phyloP scores from a whole-genome alignment of 352 stramenopile species.

The Pythium phragmiticola region DNA sequence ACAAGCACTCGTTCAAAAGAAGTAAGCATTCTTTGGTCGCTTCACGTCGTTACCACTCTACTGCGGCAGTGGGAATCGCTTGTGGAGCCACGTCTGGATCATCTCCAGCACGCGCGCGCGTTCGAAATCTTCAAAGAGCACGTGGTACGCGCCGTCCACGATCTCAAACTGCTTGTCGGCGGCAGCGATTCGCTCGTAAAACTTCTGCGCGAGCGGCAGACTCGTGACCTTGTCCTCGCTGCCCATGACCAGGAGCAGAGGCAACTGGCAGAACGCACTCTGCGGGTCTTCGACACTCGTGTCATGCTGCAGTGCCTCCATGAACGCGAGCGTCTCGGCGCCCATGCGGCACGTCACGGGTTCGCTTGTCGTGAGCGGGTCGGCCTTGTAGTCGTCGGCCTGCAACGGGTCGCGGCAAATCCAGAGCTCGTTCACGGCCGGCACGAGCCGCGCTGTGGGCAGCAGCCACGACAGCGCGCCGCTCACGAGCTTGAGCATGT shows the following conservation, averaged over 20 bases:
- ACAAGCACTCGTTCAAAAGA: no score
- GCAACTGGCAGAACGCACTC: conserved; percentile 16
- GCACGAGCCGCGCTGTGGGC: conserved; percentile 20
- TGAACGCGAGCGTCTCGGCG: conserved; percentile 18
- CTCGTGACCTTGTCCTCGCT: conserved; percentile 24
- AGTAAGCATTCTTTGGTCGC: no score
- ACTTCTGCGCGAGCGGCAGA: conserved; percentile 41
- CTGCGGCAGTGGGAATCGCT: conserved; percentile 28
- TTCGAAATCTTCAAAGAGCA: conserved; percentile 63
- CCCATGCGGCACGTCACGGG: conserved; percentile 24
- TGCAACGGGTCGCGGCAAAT: conserved; percentile 23
- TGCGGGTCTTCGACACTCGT: conserved; percentile 14
- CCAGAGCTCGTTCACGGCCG: conserved; percentile 20
- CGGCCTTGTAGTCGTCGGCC: conserved; percentile 15
- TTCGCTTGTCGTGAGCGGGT: conserved; percentile 22
- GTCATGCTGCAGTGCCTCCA: conserved; percentile 16
- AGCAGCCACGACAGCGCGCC: conserved; percentile 11
- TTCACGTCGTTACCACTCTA: no score
- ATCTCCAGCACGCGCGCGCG: conserved; percentile 46
- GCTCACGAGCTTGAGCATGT: conserved; percentile 12
- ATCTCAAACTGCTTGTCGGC: conserved; percentile 61
- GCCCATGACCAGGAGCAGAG: conserved; percentile 24
- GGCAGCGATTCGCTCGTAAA: conserved; percentile 39
- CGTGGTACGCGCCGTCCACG: conserved; percentile 53
- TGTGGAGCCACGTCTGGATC: conserved; percentile 45